These are phyloP conservation scores for Penicillium canescens DNA, from an alignment of 495 filamentous ascomycete genomes.

Conservation along the genomic window DNA sequence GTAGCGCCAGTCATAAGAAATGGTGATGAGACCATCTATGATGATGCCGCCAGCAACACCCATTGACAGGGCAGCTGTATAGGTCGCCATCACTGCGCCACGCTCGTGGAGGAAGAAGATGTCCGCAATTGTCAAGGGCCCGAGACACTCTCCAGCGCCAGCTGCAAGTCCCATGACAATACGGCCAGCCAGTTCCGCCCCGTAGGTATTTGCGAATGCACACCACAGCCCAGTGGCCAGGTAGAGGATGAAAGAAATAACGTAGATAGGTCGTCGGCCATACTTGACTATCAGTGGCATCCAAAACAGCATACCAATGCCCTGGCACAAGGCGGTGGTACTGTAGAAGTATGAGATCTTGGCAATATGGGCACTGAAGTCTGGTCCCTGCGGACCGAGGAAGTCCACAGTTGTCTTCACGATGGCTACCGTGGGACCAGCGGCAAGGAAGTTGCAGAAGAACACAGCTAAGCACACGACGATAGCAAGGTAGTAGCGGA, in stretches of 20 bases:
- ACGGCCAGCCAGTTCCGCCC: slow-evolving; percentile 41
- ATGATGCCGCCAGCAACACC: slow-evolving; percentile 49
- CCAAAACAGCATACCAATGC: slow-evolving; percentile 54
- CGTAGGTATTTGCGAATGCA: slow-evolving; percentile 43
- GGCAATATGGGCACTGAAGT: slow-evolving; percentile 34
- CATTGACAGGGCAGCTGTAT: slow-evolving; percentile 47
- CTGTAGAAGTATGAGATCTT: slow-evolving; percentile 56
- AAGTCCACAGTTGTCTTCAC: slow-evolving; percentile 47
- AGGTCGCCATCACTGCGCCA: slow-evolving; percentile 42
- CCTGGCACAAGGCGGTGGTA: slow-evolving; percentile 49
- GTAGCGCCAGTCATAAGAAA: slow-evolving; percentile 45
- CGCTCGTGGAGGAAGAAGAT: slow-evolving; percentile 61
- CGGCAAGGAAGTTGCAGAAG: slow-evolving; percentile 56
- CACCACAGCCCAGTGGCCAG: slow-evolving; percentile 45
- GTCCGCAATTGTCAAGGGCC: slow-evolving; percentile 55
- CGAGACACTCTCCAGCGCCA: slow-evolving; percentile 55
- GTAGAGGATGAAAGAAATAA: slow-evolving; percentile 48
- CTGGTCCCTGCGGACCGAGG: slow-evolving; percentile 25
- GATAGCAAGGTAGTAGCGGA: slow-evolving; percentile 32
- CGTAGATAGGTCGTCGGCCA: slow-evolving; percentile 54
- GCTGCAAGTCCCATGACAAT: slow-evolving; percentile 52
- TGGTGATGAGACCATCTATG: slow-evolving; percentile 52
- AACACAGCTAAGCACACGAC: slow-evolving; percentile 39
- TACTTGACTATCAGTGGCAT: slow-evolving; percentile 57
- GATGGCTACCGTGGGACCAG: slow-evolving; percentile 54